These are phyloP conservation scores for Phytophthora sp. DNA, from an alignment of 352 stramenopile species.

Conservation along the genomic window DNA sequence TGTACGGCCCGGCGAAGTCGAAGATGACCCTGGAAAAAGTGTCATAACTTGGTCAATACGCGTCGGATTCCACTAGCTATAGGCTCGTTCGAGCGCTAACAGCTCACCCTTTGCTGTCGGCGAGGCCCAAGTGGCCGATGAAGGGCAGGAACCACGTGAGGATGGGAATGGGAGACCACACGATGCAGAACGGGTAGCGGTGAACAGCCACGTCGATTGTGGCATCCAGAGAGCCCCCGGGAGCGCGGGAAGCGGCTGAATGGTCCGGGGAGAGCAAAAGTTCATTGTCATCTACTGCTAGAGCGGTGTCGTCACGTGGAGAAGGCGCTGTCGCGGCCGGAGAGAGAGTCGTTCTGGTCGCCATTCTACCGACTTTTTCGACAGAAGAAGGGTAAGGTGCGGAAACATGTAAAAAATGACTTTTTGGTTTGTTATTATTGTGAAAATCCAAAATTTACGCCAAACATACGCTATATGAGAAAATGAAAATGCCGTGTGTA, in stretches of 20 bases:
- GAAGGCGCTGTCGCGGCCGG: constrained; percentile 2
- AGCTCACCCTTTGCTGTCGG: constrained; percentile 80
- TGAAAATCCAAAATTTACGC: too few species aligned
- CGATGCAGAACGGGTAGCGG: constrained; percentile 92
- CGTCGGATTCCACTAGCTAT: not conserved
- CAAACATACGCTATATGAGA: too few species aligned
- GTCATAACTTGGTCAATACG: constrained; percentile 5
- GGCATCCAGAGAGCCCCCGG: not conserved
- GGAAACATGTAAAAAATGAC: too few species aligned
- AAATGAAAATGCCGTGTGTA: too few species aligned
- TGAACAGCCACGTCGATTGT: constrained; percentile 42
- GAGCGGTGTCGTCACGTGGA: not conserved
- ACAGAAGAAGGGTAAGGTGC: not conserved
- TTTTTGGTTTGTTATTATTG: too few species aligned
- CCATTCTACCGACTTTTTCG: not conserved
- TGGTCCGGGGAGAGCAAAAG: constrained; percentile 19
- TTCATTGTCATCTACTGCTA: constrained; percentile 17
- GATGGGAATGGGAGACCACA: constrained; percentile 91
- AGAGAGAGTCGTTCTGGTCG: not conserved
- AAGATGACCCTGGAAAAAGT: constrained; percentile 86
- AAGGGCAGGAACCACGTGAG: constrained; percentile 95
- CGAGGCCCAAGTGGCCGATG: constrained; percentile 96
- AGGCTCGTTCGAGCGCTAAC: not conserved
- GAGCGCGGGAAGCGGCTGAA: not conserved
- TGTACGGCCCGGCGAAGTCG: constrained; percentile 97